phyloP scores from a whole-genome alignment of 192 early-diverging fungal species.

The Oehlia diaphana region DNA sequence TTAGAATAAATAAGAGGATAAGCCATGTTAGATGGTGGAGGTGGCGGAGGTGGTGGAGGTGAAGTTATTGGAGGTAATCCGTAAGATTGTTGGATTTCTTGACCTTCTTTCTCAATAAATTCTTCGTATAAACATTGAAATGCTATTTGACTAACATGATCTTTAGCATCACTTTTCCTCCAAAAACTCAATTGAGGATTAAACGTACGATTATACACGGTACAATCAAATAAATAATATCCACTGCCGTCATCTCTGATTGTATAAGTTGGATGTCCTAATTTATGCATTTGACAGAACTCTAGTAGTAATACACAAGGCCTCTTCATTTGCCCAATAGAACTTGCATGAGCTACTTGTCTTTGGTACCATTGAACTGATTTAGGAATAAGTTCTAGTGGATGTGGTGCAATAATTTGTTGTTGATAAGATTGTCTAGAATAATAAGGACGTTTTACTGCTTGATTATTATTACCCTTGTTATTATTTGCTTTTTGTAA shows the following conservation, averaged over 20 bases:
- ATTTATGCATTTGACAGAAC: constrained; percentile 27
- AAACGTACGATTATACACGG: neutral
- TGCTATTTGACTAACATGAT: neutral
- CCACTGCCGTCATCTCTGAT: constrained; percentile 9
- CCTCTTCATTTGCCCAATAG: neutral
- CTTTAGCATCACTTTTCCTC: constrained; percentile 22
- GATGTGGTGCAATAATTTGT: constrained; percentile 3
- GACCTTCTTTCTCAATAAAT: neutral
- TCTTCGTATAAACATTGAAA: constrained; percentile 3
- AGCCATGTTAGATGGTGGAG: neutral
- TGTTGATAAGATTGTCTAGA: neutral
- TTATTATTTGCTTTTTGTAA: neutral
- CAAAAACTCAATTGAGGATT: neutral
- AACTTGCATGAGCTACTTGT: neutral
- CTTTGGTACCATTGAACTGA: neutral
- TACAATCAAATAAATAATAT: constrained; percentile 14
- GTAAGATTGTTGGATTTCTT: neutral
- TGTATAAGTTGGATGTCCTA: constrained; percentile 4
- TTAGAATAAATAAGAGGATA: neutral
- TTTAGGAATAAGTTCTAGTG: constrained; percentile 5
- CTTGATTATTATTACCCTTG: constrained; percentile 8
- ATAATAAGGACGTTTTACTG: neutral
- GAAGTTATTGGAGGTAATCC: neutral
- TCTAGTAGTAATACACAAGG: constrained; percentile 15
- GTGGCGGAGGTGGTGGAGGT: too few relatives aligned